Evolutionary conservation across 1,139 yeast genomes (phyloP).

Genomic region (Pichia sp.): DNA sequence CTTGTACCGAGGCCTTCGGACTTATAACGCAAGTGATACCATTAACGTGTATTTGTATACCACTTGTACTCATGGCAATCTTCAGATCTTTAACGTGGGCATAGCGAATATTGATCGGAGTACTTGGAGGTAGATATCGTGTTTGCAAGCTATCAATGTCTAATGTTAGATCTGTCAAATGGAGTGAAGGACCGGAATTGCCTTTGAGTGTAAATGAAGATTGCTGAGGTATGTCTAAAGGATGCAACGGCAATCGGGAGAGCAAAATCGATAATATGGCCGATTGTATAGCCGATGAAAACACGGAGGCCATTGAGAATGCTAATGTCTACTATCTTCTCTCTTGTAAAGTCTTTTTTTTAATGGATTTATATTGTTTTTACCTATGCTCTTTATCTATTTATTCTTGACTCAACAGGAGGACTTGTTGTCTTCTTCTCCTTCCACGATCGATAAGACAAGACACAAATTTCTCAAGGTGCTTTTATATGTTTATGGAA

Average conservation of each 20-base stretch:
- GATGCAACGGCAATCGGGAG: conserved; percentile 18
- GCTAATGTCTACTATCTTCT: background rate
- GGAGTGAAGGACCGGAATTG: conserved; percentile 14
- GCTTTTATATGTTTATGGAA: background rate
- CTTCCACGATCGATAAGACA: background rate
- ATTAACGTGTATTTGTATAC: conserved; percentile 11
- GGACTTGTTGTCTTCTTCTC: background rate
- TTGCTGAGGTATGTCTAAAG: conserved; percentile 17
- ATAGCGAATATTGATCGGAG: conserved; percentile 16
- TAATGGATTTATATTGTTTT: background rate
- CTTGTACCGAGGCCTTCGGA: conserved; percentile 11
- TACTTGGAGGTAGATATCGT: conserved; percentile 16
- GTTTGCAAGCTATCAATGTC: conserved; percentile 19
- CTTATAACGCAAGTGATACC: conserved; percentile 13
- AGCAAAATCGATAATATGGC: conserved; percentile 15
- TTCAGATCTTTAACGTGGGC: conserved; percentile 16
- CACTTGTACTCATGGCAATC: conserved; percentile 13
- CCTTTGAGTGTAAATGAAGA: conserved; percentile 15
- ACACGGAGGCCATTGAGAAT: conserved; percentile 16
- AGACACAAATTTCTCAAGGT: background rate
- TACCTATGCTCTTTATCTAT: background rate
- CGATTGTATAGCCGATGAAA: conserved; percentile 17
- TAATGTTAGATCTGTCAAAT: conserved; percentile 15
- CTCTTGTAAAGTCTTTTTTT: background rate
- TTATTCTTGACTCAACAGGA: background rate